These are phyloP conservation scores for Cytospora mali DNA, from an alignment of 2,329 filamentous ascomycete genomes.

Conservation along the genomic window DNA sequence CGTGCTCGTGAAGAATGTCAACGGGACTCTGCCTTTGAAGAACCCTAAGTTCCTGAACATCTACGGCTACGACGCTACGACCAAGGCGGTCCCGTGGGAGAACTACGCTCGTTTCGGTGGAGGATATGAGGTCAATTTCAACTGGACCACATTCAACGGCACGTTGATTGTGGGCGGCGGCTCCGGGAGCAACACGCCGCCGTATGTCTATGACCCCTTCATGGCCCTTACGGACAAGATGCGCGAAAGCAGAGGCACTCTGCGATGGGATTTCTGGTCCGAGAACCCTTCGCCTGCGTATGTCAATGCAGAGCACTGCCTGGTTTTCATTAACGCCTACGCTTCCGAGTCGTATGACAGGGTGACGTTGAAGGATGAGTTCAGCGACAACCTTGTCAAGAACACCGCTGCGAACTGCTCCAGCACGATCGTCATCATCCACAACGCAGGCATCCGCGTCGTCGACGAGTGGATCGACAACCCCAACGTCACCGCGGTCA, in stretches of 20 bases:
- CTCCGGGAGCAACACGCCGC: conserved; percentile 70
- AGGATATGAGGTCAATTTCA: conserved; percentile 53
- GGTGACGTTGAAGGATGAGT: conserved; percentile 65
- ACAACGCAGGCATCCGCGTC: conserved; percentile 63
- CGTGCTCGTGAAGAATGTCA: conserved; percentile 65
- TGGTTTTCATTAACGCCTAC: conserved; percentile 69
- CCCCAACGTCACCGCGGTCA: conserved; percentile 63
- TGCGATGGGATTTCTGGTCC: conserved; percentile 28
- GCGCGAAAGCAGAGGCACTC: conserved; percentile 58
- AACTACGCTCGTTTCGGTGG: conserved; percentile 43
- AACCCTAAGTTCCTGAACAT: conserved; percentile 58
- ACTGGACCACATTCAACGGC: conserved; percentile 45
- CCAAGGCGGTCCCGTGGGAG: conserved; percentile 36
- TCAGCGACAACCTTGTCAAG: conserved; percentile 59
- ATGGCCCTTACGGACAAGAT: conserved; percentile 56
- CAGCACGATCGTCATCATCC: conserved; percentile 66
- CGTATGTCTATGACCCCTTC: conserved; percentile 75
- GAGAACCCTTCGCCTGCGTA: conserved; percentile 25
- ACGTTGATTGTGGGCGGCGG: conserved; percentile 49
- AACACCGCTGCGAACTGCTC: conserved; percentile 61
- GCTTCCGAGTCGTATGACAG: conserved; percentile 73
- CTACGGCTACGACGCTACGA: conserved; percentile 61
- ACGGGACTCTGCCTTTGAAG: conserved; percentile 57
- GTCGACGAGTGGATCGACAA: conserved; percentile 66
- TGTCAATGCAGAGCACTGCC: conserved; percentile 46